Evolutionary conservation across 106 monocot genomes (phyloP), one percentile per base, ranked within the genome.

Genomic region (Dendrobium chrysotoxum): DNA sequence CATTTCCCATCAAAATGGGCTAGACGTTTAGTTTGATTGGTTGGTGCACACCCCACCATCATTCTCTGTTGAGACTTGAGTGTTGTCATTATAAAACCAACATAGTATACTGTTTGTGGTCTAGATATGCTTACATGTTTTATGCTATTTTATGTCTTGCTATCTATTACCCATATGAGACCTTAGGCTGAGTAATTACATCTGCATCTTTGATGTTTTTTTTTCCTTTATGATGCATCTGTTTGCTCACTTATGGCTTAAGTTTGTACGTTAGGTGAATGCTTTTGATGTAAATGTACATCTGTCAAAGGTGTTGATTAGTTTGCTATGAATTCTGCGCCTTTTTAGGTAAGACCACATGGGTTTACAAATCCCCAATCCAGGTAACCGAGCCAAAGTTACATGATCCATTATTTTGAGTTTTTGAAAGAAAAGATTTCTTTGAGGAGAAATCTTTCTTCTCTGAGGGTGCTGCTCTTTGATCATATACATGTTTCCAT

Each of bases 11-110:
- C 78, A 75, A 12, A 68, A 47, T 30, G 70, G 28, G n/a, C 21
- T 70, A 79, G 31, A 68, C 44, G 15, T 68, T 42, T 74, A 74
- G 74, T 15, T 70, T 39, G 74, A 40, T n/a, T 74, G 74, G 20
- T 74, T 74, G 74, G 74, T n/a, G 41, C 74, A 76, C 50, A 76
- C 40, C 26, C 23, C 76, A 75, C 74, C 41, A 47, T 46, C 7
- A 46, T 74, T 40, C 31, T 20, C 74, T 47, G 26, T 50, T 47
- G 40, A 76, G 26, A 26, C 4, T 26, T 26, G 18, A 40, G 74
- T 61, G 0, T 70, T 70, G 70, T 76, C 26, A 26, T 40, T 40
- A 76, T 76, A 47, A 47, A 26, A 50, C 44, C 0, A 50, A 20
- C 74, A 2, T 74, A n/a, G 38, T 4, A 12, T 65, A 8, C 38